Evolutionary conservation across 2,329 filamentous ascomycete species (phyloP).

Genomic region (Ambrosiella cleistominuta): DNA sequence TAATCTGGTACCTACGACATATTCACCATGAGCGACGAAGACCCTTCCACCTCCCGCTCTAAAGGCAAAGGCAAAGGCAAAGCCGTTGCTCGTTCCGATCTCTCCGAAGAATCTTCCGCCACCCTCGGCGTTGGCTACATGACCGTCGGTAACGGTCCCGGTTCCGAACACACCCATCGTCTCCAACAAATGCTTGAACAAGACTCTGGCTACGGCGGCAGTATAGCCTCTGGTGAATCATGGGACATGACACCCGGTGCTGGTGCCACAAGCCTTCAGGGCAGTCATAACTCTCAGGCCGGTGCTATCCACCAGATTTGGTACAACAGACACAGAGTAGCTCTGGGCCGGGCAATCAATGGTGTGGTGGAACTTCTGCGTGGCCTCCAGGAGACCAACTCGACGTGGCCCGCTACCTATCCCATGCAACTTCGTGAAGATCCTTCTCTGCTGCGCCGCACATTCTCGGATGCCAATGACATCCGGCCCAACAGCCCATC

Average conservation of each 20-base stretch:
- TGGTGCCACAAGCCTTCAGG: constrained; percentile 18
- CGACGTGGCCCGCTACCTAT: constrained; percentile 86
- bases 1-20: not conserved
- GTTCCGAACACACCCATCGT: constrained; percentile 60
- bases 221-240: constrained; percentile 45
- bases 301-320: constrained; percentile 82
- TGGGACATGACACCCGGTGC: constrained; percentile 19
- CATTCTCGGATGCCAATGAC: constrained; percentile 12
- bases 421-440: constrained; percentile 60
- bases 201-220: constrained; percentile 86
- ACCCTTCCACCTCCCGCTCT: not conserved
- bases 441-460: constrained; percentile 12
- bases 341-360: constrained; percentile 74
- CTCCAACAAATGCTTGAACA: constrained; percentile 66
- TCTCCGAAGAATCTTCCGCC: constrained; percentile 15
- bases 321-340: constrained; percentile 82
- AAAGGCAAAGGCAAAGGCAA: constrained; percentile 31
- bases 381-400: constrained; percentile 73
- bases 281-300: constrained; percentile 34
- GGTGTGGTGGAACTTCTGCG: constrained; percentile 70
- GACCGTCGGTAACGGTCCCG: constrained; percentile 67
- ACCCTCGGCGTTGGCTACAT: constrained; percentile 42
- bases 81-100: constrained; percentile 20
- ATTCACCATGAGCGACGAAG: constrained; percentile 7
- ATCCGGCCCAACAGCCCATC: constrained; percentile 22